Base-by-base conservation (phyloP, 108 stramenopile species). In the Fistulifera solaris region DNA sequence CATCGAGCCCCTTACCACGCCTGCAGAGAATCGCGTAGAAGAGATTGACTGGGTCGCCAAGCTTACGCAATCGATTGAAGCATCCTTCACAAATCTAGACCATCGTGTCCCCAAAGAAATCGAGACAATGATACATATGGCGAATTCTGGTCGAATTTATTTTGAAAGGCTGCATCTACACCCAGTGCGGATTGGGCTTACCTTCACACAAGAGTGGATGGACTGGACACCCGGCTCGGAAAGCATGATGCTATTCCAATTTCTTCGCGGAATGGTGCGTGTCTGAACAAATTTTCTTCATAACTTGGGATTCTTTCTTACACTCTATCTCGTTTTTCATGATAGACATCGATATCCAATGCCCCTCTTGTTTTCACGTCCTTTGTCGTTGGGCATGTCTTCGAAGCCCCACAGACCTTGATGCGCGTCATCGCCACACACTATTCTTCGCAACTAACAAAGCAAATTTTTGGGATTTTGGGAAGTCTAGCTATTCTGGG, bases 381-480 rank as follows among this genome's bases (percentile, higher is more conserved):
- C 4, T 89, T 89, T 62, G 67, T 89, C 27, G 87, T 85, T 2
- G 53, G 70, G 28, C 78, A 89, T 58, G 87, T 80, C 1, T 89
- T 89, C 58, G 87, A 89, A 73, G 76, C 83, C 10, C 83, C 87
- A 10, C 68, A 73, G 40, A 58, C 76, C 10, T 52, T 89, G 12
- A n/a, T 56, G 0, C 65, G 73, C 26, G 76, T 89, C 10, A 72
- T 89, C 44, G 52, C 50, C 11, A 70, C 81, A 5, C 87, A 89
- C 53, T 89, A 85, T 61, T 77, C 75, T n/a, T 89, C 87, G 10
- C 87, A 89, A 48, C 54, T 89, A 46, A 80, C 80, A 14, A 78
- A 78, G 43, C 87, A 89, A 42, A 75, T 85, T 38, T 73, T 89
- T 61, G 56, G 72, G 10, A 73, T 89, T 42, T 27, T 89, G 0